Evolutionary conservation across 1,139 yeast species (phyloP), one percentile per base, ranked within the genome.

Genomic region (Pichia sp.): DNA sequence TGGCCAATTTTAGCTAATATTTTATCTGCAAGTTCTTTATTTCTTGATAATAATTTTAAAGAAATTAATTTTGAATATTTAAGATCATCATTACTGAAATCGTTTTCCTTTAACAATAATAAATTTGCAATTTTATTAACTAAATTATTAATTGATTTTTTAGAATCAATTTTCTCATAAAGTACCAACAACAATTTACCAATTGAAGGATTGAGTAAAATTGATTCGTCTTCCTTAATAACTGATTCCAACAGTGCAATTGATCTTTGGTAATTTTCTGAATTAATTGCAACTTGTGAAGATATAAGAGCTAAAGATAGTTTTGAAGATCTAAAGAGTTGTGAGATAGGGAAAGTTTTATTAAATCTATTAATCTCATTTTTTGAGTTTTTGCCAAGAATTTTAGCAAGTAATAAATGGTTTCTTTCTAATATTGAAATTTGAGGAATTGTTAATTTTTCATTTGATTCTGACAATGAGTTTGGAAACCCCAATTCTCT

Each of bases 21-120:
- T 24, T 60, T 51, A 26, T 55, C 55, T 2, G 74, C 65, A 26
- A 60, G 55, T 3, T 52, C 56, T 26, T 62, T 56, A 46, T 70
- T 66, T 12, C 67, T 45, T 43, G 69, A 61, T 45, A 69, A 62
- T 41, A 72, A 63, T 51, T 76, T 72, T 52, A 79, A 70, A 0
- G 74, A 78, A 38, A 78, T 57, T 39, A 68, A 67, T 50, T 71
- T 75, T 55, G 73, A 67, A 49, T 74, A 74, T 41, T 68, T 63
- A 44, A 61, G 64, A 42, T 66, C 60, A 25, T 60, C 58, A 23
- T 63, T 35, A 16, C 32, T 37, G 54, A 20, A 56, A 35, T 32
- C 35, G 6, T 10, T 33, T 7, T 12, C 23, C n/a, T 33, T 27
- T n/a, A 20, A 24, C 24, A 24, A 33, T 7, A 43, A 55, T 22